Evolutionary conservation across 1,139 yeast genomes (phyloP), one percentile per base, ranked within the genome.

Genomic region (Wickerhamomyces sp.): DNA sequence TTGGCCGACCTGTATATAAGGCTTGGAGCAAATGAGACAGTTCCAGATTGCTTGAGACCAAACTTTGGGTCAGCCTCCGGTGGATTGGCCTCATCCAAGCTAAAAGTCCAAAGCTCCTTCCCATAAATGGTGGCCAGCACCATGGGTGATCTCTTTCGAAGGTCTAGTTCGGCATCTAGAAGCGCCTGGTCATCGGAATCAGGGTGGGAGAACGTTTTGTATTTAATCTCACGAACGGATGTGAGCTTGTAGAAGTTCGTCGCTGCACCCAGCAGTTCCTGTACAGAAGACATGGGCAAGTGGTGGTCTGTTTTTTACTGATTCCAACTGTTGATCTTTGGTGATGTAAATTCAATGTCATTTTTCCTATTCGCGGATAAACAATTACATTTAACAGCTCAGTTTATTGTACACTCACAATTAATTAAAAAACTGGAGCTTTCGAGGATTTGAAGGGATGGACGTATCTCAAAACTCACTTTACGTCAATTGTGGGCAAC

Each of bases 31-130:
- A 49, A 74, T 47, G 32, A 58, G 44, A 26, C 61, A 59, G 9
- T 70, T 61, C 36, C 67, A 60, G 28, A 66, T 62, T 31, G 59
- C 59, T 54, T 56, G 24, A 72, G 50, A 14, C 63, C 46, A 41
- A 54, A 60, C 27, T 47, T 45, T 9, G 44, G 40, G 18, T 51
- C 44, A 1, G 70, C 64, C 47, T 36, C 38, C 3, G 72, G 65
- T 4, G 59, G 60, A 7, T 49, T 51, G n/a, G 53, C 47, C 28
- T 57, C 63, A 37, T 63, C 60, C 39, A 73, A 64, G 45, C 72
- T 67, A 45, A 83, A 74, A 37, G 77, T 68, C 74, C 83, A 83
- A 10, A 83, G 62, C 40, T 77, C 80, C 48, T 79, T 78, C 47
- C 81, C 76, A 52, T 78, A 72, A 42, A 80, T 70, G 13, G 81